phyloP scores from a whole-genome alignment of 495 filamentous ascomycete genomes.

The Penicillium parvum region DNA sequence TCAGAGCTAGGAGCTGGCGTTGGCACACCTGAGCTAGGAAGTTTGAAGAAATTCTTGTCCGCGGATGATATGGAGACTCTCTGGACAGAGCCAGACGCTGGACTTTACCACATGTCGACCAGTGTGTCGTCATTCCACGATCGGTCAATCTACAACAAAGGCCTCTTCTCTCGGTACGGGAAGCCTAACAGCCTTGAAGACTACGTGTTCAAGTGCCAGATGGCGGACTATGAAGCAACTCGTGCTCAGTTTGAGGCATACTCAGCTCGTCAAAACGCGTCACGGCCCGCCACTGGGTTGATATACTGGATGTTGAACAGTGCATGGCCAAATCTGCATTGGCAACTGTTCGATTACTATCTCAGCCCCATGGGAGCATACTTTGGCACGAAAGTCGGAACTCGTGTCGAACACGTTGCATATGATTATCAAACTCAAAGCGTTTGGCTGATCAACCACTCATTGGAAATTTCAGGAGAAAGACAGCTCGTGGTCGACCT shows the following conservation, averaged over 20 bases:
- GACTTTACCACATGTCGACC: conserved; percentile 56
- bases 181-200: conserved; percentile 48
- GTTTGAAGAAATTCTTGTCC: conserved; percentile 52
- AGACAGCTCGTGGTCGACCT: conserved; percentile 45
- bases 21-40: conserved; percentile 54
- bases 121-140: conserved; percentile 49
- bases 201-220: conserved; percentile 51
- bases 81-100: conserved; percentile 51
- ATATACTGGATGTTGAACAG: conserved; percentile 70
- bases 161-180: conserved; percentile 50
- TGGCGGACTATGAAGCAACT: conserved; percentile 62
- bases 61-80: conserved; percentile 46
- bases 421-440: conserved; percentile 46
- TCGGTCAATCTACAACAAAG: conserved; percentile 54
- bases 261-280: conserved; percentile 45
- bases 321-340: conserved; percentile 62
- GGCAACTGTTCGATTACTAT: conserved; percentile 65
- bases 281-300: conserved; percentile 52
- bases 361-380: conserved; percentile 54
- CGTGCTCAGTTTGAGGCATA: conserved; percentile 57
- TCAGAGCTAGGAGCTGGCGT: conserved; percentile 59
- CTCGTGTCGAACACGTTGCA: conserved; percentile 51
- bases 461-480: conserved; percentile 35
- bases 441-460: conserved; percentile 56
- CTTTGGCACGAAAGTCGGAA: conserved; percentile 54